phyloP scores from a whole-genome alignment of 305 asterid genomes.

The Vinca major region DNA sequence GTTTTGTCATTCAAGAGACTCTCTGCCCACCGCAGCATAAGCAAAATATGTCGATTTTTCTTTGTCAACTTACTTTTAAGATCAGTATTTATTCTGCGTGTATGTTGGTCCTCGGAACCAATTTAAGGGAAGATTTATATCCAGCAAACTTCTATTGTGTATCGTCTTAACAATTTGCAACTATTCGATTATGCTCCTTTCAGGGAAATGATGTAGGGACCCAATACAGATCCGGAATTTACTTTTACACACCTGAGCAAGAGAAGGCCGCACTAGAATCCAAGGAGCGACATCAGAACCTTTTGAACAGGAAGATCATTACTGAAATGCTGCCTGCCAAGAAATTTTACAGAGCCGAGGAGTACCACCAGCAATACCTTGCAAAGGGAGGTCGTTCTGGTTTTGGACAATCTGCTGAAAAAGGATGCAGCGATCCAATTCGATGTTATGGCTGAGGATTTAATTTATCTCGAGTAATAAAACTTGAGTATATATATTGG shows the following conservation, averaged over 20 bases:
- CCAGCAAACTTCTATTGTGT: neutral
- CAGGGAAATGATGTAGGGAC: slow-evolving; percentile 95
- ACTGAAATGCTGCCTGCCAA: slow-evolving; percentile 80
- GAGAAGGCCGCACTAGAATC: slow-evolving; percentile 72
- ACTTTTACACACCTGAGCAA: slow-evolving; percentile 81
- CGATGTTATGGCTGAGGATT: slow-evolving; percentile 72
- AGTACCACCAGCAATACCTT: slow-evolving; percentile 96
- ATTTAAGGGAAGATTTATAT: neutral
- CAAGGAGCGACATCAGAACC: slow-evolving; percentile 57
- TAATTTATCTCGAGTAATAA: neutral
- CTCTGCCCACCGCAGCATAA: too few species aligned
- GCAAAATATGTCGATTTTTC: too few species aligned
- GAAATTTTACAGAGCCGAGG: slow-evolving; percentile 89
- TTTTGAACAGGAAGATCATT: slow-evolving; percentile 60
- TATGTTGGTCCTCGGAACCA: neutral
- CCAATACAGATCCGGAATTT: slow-evolving; percentile 83
- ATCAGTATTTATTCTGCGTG: neutral
- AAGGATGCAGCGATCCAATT: slow-evolving; percentile 86
- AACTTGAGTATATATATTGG: neutral
- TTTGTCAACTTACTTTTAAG: neutral
- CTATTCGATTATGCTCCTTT: slow-evolving; percentile 1
- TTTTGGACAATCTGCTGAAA: slow-evolving; percentile 52
- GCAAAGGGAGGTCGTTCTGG: slow-evolving; percentile 88
- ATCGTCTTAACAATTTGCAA: neutral
- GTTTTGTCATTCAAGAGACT: too few species aligned